phyloP scores from a whole-genome alignment of 495 filamentous ascomycete species.

The Penicillium robsamsonii region DNA sequence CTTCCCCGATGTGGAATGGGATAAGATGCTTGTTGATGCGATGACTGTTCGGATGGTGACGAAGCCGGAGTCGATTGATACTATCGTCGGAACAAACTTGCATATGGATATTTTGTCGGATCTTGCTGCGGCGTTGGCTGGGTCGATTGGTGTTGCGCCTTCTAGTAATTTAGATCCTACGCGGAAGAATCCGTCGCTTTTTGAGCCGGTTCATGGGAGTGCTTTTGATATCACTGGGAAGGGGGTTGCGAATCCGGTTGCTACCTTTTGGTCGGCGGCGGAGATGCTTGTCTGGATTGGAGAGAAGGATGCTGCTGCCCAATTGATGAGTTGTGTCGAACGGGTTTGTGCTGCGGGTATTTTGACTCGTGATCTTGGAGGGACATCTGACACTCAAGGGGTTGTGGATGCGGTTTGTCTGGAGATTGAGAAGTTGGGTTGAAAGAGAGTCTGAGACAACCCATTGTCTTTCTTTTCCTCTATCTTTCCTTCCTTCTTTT shows the following conservation, averaged over 20 bases:
- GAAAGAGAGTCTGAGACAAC: constrained; percentile 9
- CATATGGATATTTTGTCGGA: constrained; percentile 53
- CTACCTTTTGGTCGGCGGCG: constrained; percentile 60
- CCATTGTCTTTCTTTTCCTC: constrained; percentile 1
- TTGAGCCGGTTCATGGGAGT: constrained; percentile 60
- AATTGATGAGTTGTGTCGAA: constrained; percentile 55
- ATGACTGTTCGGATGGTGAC: constrained; percentile 52
- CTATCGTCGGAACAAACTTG: constrained; percentile 51
- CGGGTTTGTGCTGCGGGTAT: constrained; percentile 51
- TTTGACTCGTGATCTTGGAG: constrained; percentile 57
- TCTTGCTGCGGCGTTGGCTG: constrained; percentile 49
- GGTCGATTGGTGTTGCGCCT: constrained; percentile 51
- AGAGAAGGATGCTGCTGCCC: constrained; percentile 47
- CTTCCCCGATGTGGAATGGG: constrained; percentile 46
- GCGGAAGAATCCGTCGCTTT: constrained; percentile 54
- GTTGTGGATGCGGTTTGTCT: constrained; percentile 55
- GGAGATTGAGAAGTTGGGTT: constrained; percentile 42
- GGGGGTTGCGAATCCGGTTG: constrained; percentile 63
- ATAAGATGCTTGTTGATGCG: constrained; percentile 54
- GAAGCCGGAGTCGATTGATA: constrained; percentile 48
- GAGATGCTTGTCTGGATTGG: constrained; percentile 65
- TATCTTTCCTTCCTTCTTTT: not conserved
- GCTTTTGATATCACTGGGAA: constrained; percentile 67
- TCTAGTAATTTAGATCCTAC: constrained; percentile 59
- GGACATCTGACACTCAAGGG: constrained; percentile 46